Evolutionary conservation across 208 protist species (phyloP).

Genomic region (Phytomonas sp.): DNA sequence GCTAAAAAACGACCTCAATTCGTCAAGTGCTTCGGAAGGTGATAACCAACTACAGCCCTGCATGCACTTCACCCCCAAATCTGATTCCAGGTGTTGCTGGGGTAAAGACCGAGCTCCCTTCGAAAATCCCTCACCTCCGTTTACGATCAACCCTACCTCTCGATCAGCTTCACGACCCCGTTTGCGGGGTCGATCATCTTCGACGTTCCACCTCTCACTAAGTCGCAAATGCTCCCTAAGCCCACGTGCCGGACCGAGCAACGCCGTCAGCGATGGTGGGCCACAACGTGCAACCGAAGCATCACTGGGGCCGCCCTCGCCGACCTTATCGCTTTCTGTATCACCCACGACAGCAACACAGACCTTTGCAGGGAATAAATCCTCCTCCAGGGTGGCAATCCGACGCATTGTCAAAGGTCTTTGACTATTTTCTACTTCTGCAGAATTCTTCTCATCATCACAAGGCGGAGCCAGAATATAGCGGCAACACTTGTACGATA

Average conservation of each 20-base stretch:
- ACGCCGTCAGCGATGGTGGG: background rate
- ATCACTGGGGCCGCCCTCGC: background rate
- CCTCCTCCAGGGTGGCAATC: background rate
- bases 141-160: background rate
- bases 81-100: background rate
- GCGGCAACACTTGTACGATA: background rate
- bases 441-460: background rate
- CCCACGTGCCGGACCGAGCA: background rate
- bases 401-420: background rate
- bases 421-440: background rate
- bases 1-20: background rate
- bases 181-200: background rate
- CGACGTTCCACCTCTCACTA: background rate
- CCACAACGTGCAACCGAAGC: background rate
- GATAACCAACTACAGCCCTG: background rate
- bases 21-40: constrained; percentile 4
- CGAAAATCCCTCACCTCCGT: background rate
- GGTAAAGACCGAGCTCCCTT: background rate
- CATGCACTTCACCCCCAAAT: background rate
- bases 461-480: background rate
- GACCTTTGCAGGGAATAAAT: background rate
- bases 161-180: background rate
- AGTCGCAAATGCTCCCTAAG: background rate
- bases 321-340: background rate
- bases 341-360: background rate